Base-by-base conservation (phyloP, 495 filamentous ascomycete genomes). In the Hypoxylon intermedium region DNA sequence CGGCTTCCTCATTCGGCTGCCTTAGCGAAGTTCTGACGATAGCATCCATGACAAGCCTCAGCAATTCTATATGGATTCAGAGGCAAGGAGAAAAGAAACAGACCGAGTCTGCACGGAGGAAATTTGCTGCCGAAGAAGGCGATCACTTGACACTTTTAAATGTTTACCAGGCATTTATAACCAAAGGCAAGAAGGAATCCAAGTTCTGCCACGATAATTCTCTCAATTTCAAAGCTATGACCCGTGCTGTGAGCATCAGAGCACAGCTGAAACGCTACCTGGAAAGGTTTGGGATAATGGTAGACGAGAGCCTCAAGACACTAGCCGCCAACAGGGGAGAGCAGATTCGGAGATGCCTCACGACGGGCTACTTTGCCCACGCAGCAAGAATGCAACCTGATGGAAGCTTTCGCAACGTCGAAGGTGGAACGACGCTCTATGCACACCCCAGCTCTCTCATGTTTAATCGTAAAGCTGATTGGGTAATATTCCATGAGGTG, bases 401-500 rank as follows among this genome's bases (percentile, higher is more conserved):
- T 79, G 94, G 94, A 13, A 91, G 84, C 11, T 98, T 97, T 67
- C 85, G 83, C 64, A 92, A 89, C 20, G 85, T 95, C 38, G 87
- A 84, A 51, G 92, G 90, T 9, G 85, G 83, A 5, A 81, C 76
- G 34, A 83, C 84, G 37, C 77, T 98, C 30, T 85, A 96, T 77
- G 91, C 92, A 15, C 94, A 98, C 75, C 95, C 94, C 2, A 95
- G 85, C 67, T 94, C 90, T 13, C 74, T 98, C 66, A 92, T 98
- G 88, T 98, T 98, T 81, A 96, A 97, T 75, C 86, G 94, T 38
- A 97, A 96, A 78, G 92, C 90, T 13, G 93, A 98, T 63, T 98
- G 94, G 94, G 93, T 98, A 7, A 85, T 98, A 36, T 98, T 98
- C 68, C 89, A 95, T 67, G 95, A 98, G 71, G 85, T 97, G 46